These are phyloP conservation scores for Dothiorella sarmentorum DNA, from an alignment of 2,329 filamentous ascomycete species.

Conservation along the genomic window DNA sequence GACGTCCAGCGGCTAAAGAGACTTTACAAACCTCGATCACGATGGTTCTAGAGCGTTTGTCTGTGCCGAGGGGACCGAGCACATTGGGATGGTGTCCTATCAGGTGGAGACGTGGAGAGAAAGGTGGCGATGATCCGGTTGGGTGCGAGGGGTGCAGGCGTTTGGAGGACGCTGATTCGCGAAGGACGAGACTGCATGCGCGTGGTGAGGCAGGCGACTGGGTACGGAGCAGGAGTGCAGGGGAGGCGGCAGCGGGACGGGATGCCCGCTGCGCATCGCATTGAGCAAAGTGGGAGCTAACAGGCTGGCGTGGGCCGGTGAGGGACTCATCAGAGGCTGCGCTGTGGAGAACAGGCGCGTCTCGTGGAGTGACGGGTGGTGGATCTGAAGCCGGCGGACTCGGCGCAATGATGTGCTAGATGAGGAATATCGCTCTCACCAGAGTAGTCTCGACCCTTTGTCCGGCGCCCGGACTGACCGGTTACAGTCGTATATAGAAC, in stretches of 20 bases:
- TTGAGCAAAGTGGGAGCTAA: not conserved
- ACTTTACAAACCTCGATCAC: not conserved
- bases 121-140: slow-evolving; percentile 4
- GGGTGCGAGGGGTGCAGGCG: slow-evolving; percentile 1
- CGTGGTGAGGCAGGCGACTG: slow-evolving; percentile 9
- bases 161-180: slow-evolving; percentile 4
- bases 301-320: slow-evolving; percentile 6
- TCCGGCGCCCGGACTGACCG: not conserved
- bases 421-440: slow-evolving; percentile 15
- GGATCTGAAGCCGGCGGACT: slow-evolving; percentile 11
- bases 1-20: not conserved
- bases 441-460: slow-evolving; percentile 15
- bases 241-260: slow-evolving; percentile 17
- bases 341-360: slow-evolving; percentile 5
- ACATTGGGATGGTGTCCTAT: slow-evolving; percentile 4
- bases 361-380: slow-evolving; percentile 9
- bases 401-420: slow-evolving; percentile 15
- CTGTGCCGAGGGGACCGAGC: not conserved
- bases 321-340: not conserved
- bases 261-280: slow-evolving; percentile 2
- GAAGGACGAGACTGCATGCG: not conserved
- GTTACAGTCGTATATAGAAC: not conserved
- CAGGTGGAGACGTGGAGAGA: not conserved
- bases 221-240: slow-evolving; percentile 5
- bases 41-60: not conserved